Conservation (phyloP, 2,329 filamentous ascomycete species). For the Hymenoscyphus repandus region DNA sequence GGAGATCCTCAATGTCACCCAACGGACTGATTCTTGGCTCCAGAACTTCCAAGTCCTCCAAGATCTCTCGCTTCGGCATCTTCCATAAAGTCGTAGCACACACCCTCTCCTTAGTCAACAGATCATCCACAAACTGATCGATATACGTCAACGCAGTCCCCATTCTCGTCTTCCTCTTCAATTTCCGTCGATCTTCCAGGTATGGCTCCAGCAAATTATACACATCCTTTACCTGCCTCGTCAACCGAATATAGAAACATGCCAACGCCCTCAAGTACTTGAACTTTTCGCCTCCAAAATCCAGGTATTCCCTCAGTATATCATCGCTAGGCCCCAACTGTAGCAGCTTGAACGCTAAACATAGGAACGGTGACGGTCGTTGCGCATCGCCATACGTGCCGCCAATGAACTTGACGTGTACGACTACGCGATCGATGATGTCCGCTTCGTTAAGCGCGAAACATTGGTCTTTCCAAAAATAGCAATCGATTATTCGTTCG, state of each 20-base stretch:
- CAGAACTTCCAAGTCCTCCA: slow-evolving; percentile 85
- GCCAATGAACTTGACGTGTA: slow-evolving; percentile 75
- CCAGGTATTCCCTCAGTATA: slow-evolving; percentile 74
- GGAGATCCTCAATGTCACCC: slow-evolving; percentile 69
- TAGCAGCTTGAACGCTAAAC: slow-evolving; percentile 88
- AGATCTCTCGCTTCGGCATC: slow-evolving; percentile 70
- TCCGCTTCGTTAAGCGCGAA: slow-evolving; percentile 85
- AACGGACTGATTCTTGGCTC: slow-evolving; percentile 82
- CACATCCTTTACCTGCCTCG: slow-evolving; percentile 75
- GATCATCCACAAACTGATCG: slow-evolving; percentile 90
- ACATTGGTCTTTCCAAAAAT: slow-evolving; percentile 99
- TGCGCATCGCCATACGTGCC: slow-evolving; percentile 82
- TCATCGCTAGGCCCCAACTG: slow-evolving; percentile 78
- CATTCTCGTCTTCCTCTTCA: slow-evolving; percentile 69
- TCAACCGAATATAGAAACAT: slow-evolving; percentile 88
- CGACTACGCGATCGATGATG: slow-evolving; percentile 83
- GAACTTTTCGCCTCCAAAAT: slow-evolving; percentile 68
- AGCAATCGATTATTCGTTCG: slow-evolving; percentile 90
- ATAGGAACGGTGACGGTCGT: slow-evolving; percentile 87
- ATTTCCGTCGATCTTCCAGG: slow-evolving; percentile 75
- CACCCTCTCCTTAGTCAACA: slow-evolving; percentile 81
- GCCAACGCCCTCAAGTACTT: slow-evolving; percentile 88
- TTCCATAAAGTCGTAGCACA: slow-evolving; percentile 93
- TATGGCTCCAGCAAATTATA: slow-evolving; percentile 77
- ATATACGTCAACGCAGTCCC: slow-evolving; percentile 74